phyloP scores from a whole-genome alignment of 805 yeast genomes.

The Yamadazyma endophytica region DNA sequence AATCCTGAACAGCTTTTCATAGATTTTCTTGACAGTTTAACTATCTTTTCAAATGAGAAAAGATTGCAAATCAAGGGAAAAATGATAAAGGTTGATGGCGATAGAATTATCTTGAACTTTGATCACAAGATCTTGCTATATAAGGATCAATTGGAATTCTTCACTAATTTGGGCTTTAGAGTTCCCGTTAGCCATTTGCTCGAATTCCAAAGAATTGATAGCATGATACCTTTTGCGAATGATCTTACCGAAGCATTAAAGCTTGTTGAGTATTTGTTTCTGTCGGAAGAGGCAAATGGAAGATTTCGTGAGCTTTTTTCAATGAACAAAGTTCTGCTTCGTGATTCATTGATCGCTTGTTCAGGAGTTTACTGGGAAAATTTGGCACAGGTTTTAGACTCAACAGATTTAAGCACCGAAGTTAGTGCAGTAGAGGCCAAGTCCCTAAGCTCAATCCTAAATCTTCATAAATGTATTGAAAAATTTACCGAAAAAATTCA shows the following conservation, averaged over 20 bases:
- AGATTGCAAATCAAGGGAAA: slow-evolving; percentile 7
- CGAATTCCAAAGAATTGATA: slow-evolving; percentile 46
- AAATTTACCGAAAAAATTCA: slow-evolving; percentile 16
- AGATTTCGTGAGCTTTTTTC: no score
- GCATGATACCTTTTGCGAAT: slow-evolving; percentile 55
- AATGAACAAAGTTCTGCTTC: no score
- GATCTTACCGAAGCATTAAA: slow-evolving; percentile 49
- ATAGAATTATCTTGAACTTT: slow-evolving; percentile 46
- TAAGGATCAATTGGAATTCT: slow-evolving; percentile 30
- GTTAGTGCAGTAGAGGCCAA: slow-evolving; percentile 23
- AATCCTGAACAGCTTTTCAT: slow-evolving; percentile 39
- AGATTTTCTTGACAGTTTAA: slow-evolving; percentile 42
- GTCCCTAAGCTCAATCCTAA: slow-evolving; percentile 17
- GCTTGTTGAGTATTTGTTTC: slow-evolving; percentile 32
- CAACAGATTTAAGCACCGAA: slow-evolving; percentile 27
- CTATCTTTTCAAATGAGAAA: slow-evolving; percentile 2
- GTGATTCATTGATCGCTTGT: no score
- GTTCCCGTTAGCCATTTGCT: slow-evolving; percentile 52
- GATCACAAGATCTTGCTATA: slow-evolving; percentile 27
- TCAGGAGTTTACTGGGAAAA: slow-evolving; percentile 54
- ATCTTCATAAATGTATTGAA: slow-evolving; percentile 20
- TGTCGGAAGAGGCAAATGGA: no score
- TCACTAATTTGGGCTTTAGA: slow-evolving; percentile 45
- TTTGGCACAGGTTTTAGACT: slow-evolving; percentile 46
- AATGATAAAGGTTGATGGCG: slow-evolving; percentile 8